phyloP scores from a whole-genome alignment of 2,329 filamentous ascomycete genomes.

The Macroventuria anomochaeta region DNA sequence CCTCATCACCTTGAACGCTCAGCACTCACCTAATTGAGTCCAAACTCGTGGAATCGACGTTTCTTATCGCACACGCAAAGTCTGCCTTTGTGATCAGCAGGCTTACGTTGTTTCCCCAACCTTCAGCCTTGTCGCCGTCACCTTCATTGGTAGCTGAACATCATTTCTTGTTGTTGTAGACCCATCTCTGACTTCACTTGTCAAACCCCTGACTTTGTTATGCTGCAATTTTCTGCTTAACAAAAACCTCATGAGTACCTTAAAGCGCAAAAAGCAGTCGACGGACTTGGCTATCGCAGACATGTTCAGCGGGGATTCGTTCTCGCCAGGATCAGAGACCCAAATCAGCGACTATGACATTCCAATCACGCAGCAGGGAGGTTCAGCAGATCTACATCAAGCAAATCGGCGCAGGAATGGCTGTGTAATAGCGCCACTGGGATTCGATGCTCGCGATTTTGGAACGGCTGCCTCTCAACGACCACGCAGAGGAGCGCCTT shows the following conservation, averaged over 20 bases:
- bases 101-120: too few species aligned
- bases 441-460: neutral
- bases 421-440: neutral
- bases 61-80: neutral
- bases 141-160: neutral
- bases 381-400: neutral
- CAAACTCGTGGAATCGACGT: neutral
- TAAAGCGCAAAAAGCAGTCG: slow-evolving; percentile 12
- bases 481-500: neutral
- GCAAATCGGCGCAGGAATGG: neutral
- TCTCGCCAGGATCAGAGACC: neutral
- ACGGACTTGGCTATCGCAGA: slow-evolving; percentile 16
- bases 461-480: slow-evolving; percentile 12
- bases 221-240: too few species aligned
- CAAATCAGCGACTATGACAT: neutral
- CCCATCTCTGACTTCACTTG: neutral
- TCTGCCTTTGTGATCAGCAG: neutral
- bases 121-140: neutral
- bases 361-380: neutral
- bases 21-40: neutral
- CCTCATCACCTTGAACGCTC: slow-evolving; percentile 8
- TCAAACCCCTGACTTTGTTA: neutral
- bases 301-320: slow-evolving; percentile 6
- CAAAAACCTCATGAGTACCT: neutral
- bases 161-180: too few species aligned